Percentiles rank a stretch among this genome's conserved stretches.
Evolutionary conservation across 441 rosid genomes (phyloP).

Genomic region (Pelargonium citronellum): DNA sequence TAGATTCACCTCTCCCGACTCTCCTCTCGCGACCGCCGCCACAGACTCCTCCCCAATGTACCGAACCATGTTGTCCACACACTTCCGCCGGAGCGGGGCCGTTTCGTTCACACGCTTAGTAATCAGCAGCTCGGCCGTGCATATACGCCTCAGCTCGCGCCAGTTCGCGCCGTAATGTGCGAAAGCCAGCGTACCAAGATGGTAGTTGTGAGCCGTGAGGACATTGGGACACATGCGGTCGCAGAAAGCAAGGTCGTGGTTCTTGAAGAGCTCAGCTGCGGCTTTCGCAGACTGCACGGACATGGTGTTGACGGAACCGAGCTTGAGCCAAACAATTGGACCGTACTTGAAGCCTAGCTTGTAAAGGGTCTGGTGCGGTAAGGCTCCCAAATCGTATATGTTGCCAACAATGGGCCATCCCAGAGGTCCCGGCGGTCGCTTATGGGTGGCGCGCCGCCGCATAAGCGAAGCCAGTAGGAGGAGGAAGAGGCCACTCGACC

Average conservation of each 20-base stretch:
- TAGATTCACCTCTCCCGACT: constrained; percentile 20
- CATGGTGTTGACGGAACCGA: constrained; percentile 32
- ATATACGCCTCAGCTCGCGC: constrained; percentile 34
- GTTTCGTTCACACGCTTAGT: constrained; percentile 33
- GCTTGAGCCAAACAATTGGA: constrained; percentile 39
- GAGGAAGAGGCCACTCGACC: too few species aligned
- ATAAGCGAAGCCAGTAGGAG: too few species aligned
- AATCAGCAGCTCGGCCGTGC: constrained; percentile 35
- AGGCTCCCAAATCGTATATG: constrained; percentile 35
- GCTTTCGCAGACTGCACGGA: background rate
- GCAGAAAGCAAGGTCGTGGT: constrained; percentile 41
- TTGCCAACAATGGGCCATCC: constrained; percentile 57
- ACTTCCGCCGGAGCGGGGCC: constrained; percentile 26
- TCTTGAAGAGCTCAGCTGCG: constrained; percentile 43
- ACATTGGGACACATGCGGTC: constrained; percentile 31
- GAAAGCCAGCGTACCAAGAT: constrained; percentile 33
- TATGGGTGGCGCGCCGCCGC: too few species aligned
- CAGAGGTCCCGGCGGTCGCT: constrained; percentile 44
- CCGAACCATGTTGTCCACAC: constrained; percentile 26
- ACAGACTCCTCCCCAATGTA: constrained; percentile 16
- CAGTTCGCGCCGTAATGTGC: constrained; percentile 43
- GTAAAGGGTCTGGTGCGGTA: constrained; percentile 46
- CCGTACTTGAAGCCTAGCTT: constrained; percentile 38
- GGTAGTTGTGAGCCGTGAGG: constrained; percentile 32
- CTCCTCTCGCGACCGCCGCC: constrained; percentile 11